Conservation (phyloP, 202 grass and related monocot species). For the Hordeum pubiflorum region DNA sequence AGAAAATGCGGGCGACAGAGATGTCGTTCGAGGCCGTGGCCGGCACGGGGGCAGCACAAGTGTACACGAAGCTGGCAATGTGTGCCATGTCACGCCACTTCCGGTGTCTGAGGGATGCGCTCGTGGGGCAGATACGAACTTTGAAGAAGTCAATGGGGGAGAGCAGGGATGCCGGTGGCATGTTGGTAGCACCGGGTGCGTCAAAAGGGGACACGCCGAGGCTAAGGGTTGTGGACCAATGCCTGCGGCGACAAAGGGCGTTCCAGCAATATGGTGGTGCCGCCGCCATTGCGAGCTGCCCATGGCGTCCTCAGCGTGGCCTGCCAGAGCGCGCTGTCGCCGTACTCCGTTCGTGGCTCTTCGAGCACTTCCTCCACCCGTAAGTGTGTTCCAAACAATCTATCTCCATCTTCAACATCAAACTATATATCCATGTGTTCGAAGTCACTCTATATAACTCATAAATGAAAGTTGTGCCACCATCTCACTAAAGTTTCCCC, state of each 20-base stretch:
- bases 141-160: conserved; percentile 31
- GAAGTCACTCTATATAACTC: neutral
- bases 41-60: conserved; percentile 32
- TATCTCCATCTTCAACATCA: neutral
- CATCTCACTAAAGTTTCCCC: neutral
- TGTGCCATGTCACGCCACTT: conserved; percentile 83
- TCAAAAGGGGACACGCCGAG: conserved; percentile 54
- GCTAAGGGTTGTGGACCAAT: conserved; percentile 50
- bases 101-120: conserved; percentile 52
- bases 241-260: conserved; percentile 38
- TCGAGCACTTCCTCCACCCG: conserved; percentile 90
- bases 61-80: conserved; percentile 56
- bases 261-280: conserved; percentile 42
- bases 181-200: conserved; percentile 8
- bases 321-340: conserved; percentile 64
- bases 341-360: conserved; percentile 82
- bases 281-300: conserved; percentile 29
- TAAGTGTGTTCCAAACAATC: neutral
- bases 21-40: conserved; percentile 45
- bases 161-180: neutral
- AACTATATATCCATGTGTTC: neutral
- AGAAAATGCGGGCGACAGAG: conserved; percentile 49
- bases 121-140: conserved; percentile 32
- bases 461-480: neutral
- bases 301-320: conserved; percentile 64